These are phyloP conservation scores for Collybiopsis confluens DNA, from an alignment of 768 basidiomycete genomes.

Conservation along the genomic window DNA sequence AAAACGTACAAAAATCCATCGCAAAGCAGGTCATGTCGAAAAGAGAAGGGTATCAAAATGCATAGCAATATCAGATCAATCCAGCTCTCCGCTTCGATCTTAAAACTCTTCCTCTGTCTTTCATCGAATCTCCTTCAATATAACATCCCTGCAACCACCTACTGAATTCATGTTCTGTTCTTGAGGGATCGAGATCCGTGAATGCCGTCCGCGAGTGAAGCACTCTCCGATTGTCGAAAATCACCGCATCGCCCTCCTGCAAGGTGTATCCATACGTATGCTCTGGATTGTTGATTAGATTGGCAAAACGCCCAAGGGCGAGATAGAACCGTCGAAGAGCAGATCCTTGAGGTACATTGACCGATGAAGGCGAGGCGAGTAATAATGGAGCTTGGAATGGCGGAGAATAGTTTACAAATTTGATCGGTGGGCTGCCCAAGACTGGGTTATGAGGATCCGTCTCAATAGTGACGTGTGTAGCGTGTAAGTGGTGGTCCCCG, in stretches of 20 bases:
- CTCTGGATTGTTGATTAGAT: conserved; percentile 46
- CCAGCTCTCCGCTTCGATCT: not conserved
- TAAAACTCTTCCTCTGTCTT: conserved; percentile 53
- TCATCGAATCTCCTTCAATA: conserved; percentile 61
- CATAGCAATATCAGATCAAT: not conserved
- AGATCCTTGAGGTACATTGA: conserved; percentile 4
- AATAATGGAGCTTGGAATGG: conserved; percentile 81
- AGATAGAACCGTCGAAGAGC: conserved; percentile 57
- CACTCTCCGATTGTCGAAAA: conserved; percentile 91
- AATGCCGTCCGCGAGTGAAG: conserved; percentile 87
- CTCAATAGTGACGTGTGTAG: conserved; percentile 73
- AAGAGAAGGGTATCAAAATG: too few relatives aligned
- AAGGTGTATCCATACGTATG: conserved; percentile 63
- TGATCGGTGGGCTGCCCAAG: conserved; percentile 31
- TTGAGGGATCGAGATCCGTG: conserved; percentile 23
- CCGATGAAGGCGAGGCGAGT: conserved; percentile 25
- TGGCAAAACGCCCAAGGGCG: conserved; percentile 60
- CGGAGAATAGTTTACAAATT: conserved; percentile 85
- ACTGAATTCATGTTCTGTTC: conserved; percentile 40
- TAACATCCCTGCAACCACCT: conserved; percentile 93
- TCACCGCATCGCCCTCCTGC: conserved; percentile 76
- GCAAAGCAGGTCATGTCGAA: too few relatives aligned
- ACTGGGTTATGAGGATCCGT: conserved; percentile 18
- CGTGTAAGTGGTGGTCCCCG: conserved; percentile 78
- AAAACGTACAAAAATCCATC: too few relatives aligned